Percentiles rank a stretch among this genome's conserved stretches.
These are phyloP conservation scores for Musa itinerans DNA, from an alignment of 176 grass and related monocot species.

Conservation along the genomic window DNA sequence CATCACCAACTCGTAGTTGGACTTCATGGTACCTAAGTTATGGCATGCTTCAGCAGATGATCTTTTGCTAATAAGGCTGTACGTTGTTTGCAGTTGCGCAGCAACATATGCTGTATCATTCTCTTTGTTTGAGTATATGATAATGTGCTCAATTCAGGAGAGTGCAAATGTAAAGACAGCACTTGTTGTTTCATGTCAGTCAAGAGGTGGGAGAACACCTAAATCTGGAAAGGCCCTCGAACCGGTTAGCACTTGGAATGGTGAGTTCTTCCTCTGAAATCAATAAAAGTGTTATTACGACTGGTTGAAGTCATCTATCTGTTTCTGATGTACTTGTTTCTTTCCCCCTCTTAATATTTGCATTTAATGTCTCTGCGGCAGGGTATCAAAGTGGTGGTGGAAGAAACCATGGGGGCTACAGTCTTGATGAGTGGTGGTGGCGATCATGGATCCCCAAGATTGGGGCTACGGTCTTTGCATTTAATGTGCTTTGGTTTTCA, in stretches of 20 bases:
- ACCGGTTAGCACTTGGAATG: conserved; percentile 11
- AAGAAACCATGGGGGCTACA: conserved; percentile 32
- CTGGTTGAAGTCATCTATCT: no score
- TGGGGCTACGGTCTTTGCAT: background rate
- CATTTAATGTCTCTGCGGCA: background rate
- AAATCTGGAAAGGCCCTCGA: conserved; percentile 68
- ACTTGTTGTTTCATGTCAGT: conserved; percentile 27
- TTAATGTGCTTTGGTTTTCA: no score
- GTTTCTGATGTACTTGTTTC: background rate
- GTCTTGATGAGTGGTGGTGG: conserved; percentile 49
- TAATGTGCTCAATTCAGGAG: background rate
- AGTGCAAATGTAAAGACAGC: background rate
- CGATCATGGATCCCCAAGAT: conserved; percentile 46
- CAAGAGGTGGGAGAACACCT: conserved; percentile 44
- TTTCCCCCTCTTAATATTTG: background rate
- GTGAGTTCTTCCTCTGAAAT: background rate
- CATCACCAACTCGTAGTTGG: conserved; percentile 46
- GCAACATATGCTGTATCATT: conserved; percentile 14
- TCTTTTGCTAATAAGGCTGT: no score
- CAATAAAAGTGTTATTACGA: no score
- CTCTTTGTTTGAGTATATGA: conserved; percentile 9
- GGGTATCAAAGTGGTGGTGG: conserved; percentile 38
- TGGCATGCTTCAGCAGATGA: conserved; percentile 33
- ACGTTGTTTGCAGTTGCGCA: background rate
- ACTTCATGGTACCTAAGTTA: conserved; percentile 38